These are phyloP conservation scores for Paratinospora sagittata DNA, from an alignment of 164 flowering plant species.

Conservation along the genomic window DNA sequence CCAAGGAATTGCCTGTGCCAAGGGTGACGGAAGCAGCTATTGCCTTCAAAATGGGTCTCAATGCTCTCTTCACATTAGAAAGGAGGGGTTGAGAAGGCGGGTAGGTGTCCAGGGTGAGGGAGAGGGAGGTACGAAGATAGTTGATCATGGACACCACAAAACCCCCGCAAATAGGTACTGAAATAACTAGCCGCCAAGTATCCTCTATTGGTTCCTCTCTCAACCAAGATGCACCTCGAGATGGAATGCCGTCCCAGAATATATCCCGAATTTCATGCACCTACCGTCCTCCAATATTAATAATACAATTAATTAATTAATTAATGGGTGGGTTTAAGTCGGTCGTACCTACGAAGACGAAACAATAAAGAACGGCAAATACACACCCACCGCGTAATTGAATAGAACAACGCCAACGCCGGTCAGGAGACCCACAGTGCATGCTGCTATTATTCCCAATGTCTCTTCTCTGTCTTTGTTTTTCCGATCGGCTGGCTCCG, in stretches of 20 bases:
- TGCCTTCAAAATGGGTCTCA: constrained; percentile 60
- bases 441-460: constrained; percentile 50
- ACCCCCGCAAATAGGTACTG: constrained; percentile 80
- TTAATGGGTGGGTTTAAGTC: too few relatives aligned
- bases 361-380: too few relatives aligned
- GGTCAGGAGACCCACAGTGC: constrained; percentile 77
- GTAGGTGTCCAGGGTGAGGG: constrained; percentile 18
- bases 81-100: constrained; percentile 5
- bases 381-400: constrained; percentile 43
- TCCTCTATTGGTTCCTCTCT: constrained; percentile 59
- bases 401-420: constrained; percentile 76
- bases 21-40: constrained; percentile 79
- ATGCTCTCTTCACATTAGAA: constrained; percentile 29
- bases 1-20: constrained; percentile 90
- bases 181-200: constrained; percentile 53
- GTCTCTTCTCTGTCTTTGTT: constrained; percentile 21
- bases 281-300: constrained; percentile 20
- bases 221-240: constrained; percentile 83
- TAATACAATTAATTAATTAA: too few relatives aligned
- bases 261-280: constrained; percentile 80
- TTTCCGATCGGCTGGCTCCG: not conserved
- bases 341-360: too few relatives aligned
- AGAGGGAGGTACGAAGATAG: constrained; percentile 24
- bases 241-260: constrained; percentile 87
- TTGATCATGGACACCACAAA: constrained; percentile 57